These are phyloP conservation scores for Trichoderma sp. DNA, from an alignment of 2,329 filamentous ascomycete genomes.

Conservation along the genomic window DNA sequence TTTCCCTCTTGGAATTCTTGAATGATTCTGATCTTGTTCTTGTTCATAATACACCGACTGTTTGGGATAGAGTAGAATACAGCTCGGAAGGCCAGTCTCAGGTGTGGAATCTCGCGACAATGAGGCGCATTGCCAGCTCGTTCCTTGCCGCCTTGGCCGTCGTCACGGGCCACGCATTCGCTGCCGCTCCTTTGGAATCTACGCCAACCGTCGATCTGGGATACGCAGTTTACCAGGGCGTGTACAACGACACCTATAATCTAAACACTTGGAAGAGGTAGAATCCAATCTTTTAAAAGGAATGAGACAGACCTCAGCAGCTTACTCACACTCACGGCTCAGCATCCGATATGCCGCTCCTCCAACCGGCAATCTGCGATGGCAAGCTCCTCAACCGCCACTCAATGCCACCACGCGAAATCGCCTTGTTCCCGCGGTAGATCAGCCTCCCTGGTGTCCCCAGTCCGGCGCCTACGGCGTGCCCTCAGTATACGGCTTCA, in stretches of 20 bases:
- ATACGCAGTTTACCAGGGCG: conserved; percentile 52
- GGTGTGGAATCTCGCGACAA: neutral
- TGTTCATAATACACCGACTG: neutral
- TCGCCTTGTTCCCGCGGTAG: conserved; percentile 34
- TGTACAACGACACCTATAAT: conserved; percentile 42
- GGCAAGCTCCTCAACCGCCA: conserved; percentile 43
- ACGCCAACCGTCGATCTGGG: conserved; percentile 37
- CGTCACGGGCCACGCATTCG: neutral
- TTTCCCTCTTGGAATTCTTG: neutral
- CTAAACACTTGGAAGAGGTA: conserved; percentile 53
- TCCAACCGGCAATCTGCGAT: conserved; percentile 49
- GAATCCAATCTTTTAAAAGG: neutral
- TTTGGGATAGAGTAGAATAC: neutral
- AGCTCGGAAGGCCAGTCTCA: neutral
- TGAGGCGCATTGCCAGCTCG: conserved; percentile 1
- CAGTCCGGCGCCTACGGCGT: conserved; percentile 39
- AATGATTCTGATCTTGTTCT: neutral
- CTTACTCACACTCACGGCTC: neutral
- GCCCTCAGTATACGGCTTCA: conserved; percentile 33
- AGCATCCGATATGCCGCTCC: conserved; percentile 52
- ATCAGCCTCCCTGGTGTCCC: conserved; percentile 38
- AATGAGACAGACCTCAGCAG: neutral
- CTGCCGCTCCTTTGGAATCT: neutral
- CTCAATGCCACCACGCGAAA: neutral
- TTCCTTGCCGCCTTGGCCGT: neutral